Evolutionary conservation across 2,329 filamentous ascomycete genomes (phyloP), one percentile per base, ranked within the genome.

Genomic region (Cladosporium colombiae): DNA sequence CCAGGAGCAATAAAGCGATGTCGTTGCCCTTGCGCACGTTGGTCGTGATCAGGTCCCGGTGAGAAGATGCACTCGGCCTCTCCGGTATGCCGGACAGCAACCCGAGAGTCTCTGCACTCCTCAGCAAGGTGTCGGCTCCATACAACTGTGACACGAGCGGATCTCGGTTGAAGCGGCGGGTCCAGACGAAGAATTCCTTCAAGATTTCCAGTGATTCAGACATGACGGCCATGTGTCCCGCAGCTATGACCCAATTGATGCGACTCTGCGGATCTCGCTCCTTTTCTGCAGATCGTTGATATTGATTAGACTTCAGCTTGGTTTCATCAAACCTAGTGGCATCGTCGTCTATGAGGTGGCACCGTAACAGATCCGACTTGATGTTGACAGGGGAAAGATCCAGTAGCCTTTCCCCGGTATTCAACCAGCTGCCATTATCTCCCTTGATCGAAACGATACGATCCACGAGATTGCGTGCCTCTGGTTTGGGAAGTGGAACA

Each of bases 121-220:
- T 25, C 6, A 63, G 33, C 21, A 29, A 29, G 6, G 11, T 14
- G 6, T 21, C 31, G 1, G 14, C n/a, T 2, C 40, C 58, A 13
- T 63, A 63, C 35, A 63, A n/a, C 7, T 40, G 21, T 11, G 50
- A 29, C 1, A 56, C 50, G n/a, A 73, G 58, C 7, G 75, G 73
- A 70, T 81, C 79, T 27, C 74, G 74, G n/a, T 77, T 70, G 64
- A 75, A 81, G 2, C 76, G 72, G 7, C 72, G 75, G 0, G 74
- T 69, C 79, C 79, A 81, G 1, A 72, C 37, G 2, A 79, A 40
- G 1, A 73, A 72, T 6, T 77, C 71, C 23, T 68, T 69, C 23
- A 74, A 74, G 1, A 79, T 18, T 0, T 72, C 66, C 0, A 78
- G 62, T 11, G 73, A 78, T 1, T 75, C 74, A 56, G 74, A 78